These are phyloP conservation scores for Cymbopogon flexuosus DNA, from an alignment of 202 grass and related monocot species.

Conservation along the genomic window DNA sequence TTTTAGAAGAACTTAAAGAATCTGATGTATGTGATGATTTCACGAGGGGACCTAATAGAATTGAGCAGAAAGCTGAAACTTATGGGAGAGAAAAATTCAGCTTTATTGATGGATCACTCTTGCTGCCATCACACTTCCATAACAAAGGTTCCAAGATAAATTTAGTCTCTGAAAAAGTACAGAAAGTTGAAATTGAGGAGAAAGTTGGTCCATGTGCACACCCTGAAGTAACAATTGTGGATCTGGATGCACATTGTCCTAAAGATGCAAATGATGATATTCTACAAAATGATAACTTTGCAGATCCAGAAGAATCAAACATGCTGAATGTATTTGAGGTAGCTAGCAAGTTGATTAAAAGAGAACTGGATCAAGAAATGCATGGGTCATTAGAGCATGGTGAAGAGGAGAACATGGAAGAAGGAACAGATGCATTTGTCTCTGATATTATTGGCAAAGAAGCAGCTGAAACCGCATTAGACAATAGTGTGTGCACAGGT, in stretches of 20 bases:
- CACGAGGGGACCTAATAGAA: conserved; percentile 5
- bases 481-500: conserved; percentile 26
- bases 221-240: conserved; percentile 16
- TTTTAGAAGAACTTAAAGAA: conserved; percentile 43
- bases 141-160: conserved; percentile 22
- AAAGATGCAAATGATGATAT: conserved; percentile 19
- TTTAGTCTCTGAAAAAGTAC: conserved; percentile 19
- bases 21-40: conserved; percentile 16
- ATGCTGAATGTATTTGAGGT: conserved; percentile 40
- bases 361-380: conserved; percentile 38
- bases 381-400: conserved; percentile 7
- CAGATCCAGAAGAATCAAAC: conserved; percentile 35
- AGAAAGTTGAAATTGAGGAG: conserved; percentile 19
- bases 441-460: conserved; percentile 28
- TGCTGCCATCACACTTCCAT: neutral
- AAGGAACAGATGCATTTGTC: neutral
- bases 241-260: conserved; percentile 27
- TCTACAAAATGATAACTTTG: conserved; percentile 23
- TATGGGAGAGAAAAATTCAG: conserved; percentile 40
- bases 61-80: conserved; percentile 27
- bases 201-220: conserved; percentile 10
- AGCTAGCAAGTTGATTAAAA: conserved; percentile 43
- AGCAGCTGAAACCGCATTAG: conserved; percentile 12
- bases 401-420: conserved; percentile 30
- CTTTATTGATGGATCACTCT: conserved; percentile 28